Evolutionary conservation across 1,284 basidiomycete species (phyloP).

Genomic region (Puccinia novopanici): DNA sequence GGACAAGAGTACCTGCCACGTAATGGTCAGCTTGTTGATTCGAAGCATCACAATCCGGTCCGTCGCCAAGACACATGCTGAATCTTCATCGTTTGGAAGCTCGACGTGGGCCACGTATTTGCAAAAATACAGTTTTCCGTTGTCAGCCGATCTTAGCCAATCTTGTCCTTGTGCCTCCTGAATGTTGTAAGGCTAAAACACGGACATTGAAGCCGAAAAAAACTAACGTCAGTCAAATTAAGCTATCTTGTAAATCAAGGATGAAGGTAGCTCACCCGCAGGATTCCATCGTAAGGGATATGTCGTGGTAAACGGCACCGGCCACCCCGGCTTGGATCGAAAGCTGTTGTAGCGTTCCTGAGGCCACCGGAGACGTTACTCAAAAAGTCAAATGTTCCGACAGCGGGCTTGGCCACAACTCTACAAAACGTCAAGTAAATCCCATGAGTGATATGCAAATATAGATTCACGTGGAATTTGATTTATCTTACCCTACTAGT

Average conservation of each 20-base stretch:
- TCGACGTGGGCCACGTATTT: constrained; percentile 89
- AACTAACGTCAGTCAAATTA: not conserved
- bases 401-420: constrained; percentile 91
- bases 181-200: constrained; percentile 73
- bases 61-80: constrained; percentile 78
- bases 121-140: constrained; percentile 80
- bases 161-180: constrained; percentile 92
- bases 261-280: constrained; percentile 67
- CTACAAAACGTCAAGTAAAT: constrained; percentile 60
- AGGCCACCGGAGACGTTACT: constrained; percentile 81
- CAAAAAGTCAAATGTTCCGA: constrained; percentile 93
- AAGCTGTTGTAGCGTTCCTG: constrained; percentile 96
- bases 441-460: constrained; percentile 48
- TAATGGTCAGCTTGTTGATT: constrained; percentile 78
- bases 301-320: constrained; percentile 85
- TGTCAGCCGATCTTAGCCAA: constrained; percentile 89
- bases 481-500: constrained; percentile 73
- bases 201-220: constrained; percentile 31
- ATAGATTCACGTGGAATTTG: constrained; percentile 51
- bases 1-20: constrained; percentile 88
- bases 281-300: constrained; percentile 79
- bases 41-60: constrained; percentile 79
- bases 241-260: not conserved
- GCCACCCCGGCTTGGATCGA: constrained; percentile 88
- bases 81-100: constrained; percentile 72